A percentile compares a stretch with the other conserved stretches of the same genome.
phyloP scores from a whole-genome alignment of 306 rosid genomes.

The Vigna unguiculata region DNA sequence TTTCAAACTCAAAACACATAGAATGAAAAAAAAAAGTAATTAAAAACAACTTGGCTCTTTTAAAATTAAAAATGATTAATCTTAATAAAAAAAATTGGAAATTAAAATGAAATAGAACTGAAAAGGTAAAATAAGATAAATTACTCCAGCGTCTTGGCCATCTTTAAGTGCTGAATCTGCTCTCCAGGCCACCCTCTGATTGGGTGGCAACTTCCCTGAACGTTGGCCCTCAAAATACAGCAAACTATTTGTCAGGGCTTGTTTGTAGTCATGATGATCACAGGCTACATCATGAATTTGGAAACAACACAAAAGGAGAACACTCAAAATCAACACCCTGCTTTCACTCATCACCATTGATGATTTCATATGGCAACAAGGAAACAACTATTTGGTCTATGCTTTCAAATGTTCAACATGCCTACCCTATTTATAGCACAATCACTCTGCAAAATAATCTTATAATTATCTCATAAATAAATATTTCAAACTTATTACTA shows the following conservation, averaged over 20 bases:
- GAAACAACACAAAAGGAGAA: conserved; percentile 9
- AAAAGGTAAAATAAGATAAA: not conserved
- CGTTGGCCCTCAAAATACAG: conserved; percentile 66
- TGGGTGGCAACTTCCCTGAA: conserved; percentile 59
- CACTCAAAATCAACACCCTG: not conserved
- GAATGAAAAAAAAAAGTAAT: no score
- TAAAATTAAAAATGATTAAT: no score
- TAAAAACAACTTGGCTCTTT: no score
- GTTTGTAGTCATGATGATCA: conserved; percentile 33
- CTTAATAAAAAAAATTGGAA: no score
- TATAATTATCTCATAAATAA: not conserved
- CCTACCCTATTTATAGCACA: not conserved
- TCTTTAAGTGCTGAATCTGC: conserved; percentile 66
- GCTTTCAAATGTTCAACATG: not conserved
- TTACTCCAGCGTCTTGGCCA: conserved; percentile 57
- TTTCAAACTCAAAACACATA: no score
- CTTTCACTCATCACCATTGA: not conserved
- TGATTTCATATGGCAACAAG: not conserved
- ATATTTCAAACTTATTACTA: not conserved
- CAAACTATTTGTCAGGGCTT: conserved; percentile 57
- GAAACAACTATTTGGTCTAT: not conserved
- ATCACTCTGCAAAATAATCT: not conserved
- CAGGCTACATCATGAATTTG: conserved; percentile 28
- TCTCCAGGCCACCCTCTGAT: conserved; percentile 64
- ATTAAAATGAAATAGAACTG: no score